Conservation (phyloP, 306 rosid genomes). For the Macrotyloma uniflorum region DNA sequence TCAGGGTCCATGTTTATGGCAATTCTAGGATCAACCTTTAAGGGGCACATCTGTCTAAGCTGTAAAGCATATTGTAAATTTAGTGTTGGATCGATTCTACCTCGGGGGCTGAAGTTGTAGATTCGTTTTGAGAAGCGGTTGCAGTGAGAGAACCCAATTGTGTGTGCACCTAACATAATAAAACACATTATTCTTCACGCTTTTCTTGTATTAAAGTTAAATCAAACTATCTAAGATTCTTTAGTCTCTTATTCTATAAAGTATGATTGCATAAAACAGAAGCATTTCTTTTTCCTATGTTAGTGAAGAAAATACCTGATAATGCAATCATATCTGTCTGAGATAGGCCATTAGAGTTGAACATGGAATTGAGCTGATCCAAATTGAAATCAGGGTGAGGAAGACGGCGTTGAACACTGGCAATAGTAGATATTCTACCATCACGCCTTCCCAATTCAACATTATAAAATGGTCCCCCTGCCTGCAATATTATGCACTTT, state of each 20-base stretch:
- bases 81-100: conserved; percentile 68
- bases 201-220: not conserved
- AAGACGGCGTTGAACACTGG: conserved; percentile 62
- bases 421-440: conserved; percentile 64
- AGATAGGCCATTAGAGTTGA: conserved; percentile 65
- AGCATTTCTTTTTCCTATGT: not conserved
- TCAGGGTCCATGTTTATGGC: conserved; percentile 76
- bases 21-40: conserved; percentile 60
- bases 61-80: conserved; percentile 58
- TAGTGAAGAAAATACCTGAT: conserved; percentile 56
- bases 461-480: conserved; percentile 81
- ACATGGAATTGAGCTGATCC: conserved; percentile 60
- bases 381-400: conserved; percentile 64
- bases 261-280: not conserved
- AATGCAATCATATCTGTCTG: conserved; percentile 77
- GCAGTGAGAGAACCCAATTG: conserved; percentile 92
- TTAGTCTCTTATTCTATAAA: not conserved
- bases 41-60: conserved; percentile 69
- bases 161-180: conserved; percentile 68
- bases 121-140: conserved; percentile 53
- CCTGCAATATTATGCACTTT: conserved; percentile 43
- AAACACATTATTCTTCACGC: not conserved
- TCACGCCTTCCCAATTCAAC: conserved; percentile 90
- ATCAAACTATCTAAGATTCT: not conserved
- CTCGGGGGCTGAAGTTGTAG: conserved; percentile 62